These are phyloP conservation scores for Bremia lactucae DNA, from an alignment of 352 stramenopile species.

Conservation along the genomic window DNA sequence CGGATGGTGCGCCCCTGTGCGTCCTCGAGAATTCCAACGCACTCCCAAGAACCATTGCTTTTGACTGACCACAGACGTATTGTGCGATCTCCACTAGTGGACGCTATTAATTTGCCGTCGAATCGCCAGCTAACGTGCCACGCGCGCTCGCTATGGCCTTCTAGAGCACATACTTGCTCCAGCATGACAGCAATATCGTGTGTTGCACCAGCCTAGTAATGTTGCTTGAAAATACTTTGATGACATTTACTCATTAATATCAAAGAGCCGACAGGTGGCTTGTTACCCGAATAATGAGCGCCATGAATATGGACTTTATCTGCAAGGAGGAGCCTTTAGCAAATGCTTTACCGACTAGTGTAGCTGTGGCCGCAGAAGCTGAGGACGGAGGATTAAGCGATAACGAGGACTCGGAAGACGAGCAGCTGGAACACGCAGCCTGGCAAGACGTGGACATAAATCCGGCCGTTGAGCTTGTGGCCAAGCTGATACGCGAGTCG, in stretches of 20 bases:
- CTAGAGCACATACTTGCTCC: slow-evolving; percentile 46
- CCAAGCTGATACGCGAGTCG: slow-evolving; percentile 43
- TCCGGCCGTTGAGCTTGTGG: slow-evolving; percentile 66
- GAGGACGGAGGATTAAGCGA: slow-evolving; percentile 55
- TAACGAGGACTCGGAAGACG: slow-evolving; percentile 76
- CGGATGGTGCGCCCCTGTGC: slow-evolving; percentile 92
- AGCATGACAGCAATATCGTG: slow-evolving; percentile 5
- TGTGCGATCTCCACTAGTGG: slow-evolving; percentile 85
- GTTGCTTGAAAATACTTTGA: background rate
- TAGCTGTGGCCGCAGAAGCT: slow-evolving; percentile 1
- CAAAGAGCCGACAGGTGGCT: no score
- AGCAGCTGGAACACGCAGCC: slow-evolving; percentile 58
- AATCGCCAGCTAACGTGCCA: slow-evolving; percentile 89
- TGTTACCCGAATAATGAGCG: slow-evolving; percentile 42
- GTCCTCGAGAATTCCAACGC: slow-evolving; percentile 88
- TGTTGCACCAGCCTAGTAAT: background rate
- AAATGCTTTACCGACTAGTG: background rate
- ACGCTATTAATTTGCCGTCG: slow-evolving; percentile 79
- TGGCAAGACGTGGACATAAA: slow-evolving; percentile 80
- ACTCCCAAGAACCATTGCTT: slow-evolving; percentile 61
- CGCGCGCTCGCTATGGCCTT: slow-evolving; percentile 82
- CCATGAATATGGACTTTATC: slow-evolving; percentile 81
- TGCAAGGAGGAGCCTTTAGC: slow-evolving; percentile 34
- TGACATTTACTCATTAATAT: no score
- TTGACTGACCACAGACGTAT: slow-evolving; percentile 77